Evolutionary conservation across 2,329 filamentous ascomycete species (phyloP).

Genomic region (Cercospora sp.): DNA sequence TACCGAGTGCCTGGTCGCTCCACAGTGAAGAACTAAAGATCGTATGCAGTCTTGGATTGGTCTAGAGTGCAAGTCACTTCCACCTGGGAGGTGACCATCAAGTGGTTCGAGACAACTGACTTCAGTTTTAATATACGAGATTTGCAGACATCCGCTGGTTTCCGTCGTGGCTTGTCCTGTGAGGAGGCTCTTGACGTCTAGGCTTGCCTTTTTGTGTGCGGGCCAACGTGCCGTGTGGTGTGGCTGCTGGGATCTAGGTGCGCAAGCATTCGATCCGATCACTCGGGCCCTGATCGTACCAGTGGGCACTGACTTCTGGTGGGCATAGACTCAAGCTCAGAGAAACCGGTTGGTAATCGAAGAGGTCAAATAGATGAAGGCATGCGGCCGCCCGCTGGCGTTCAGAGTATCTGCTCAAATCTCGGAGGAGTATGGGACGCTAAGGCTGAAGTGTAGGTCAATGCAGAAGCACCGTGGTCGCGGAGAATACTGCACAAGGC

Average conservation of each 20-base stretch:
- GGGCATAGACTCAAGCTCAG: not conserved
- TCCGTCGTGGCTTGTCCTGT: not conserved
- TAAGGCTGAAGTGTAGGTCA: not conserved
- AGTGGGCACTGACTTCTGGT: not conserved
- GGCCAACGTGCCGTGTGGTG: not conserved
- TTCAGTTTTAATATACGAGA: not conserved
- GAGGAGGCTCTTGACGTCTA: not conserved
- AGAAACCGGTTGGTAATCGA: not conserved
- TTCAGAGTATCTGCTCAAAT: conserved; percentile 5
- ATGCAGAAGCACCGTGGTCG: not conserved
- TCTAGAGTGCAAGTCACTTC: not conserved
- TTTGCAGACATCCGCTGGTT: conserved; percentile 5
- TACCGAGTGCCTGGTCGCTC: not conserved
- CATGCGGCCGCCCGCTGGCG: conserved; percentile 11
- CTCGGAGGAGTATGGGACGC: not conserved
- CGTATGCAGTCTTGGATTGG: not conserved
- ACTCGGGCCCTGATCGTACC: not conserved
- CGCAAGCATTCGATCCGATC: not conserved
- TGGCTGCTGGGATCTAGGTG: not conserved
- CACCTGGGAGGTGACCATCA: not conserved
- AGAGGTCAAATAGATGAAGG: conserved; percentile 13
- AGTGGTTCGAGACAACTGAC: not conserved
- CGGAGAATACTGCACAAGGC: conserved; percentile 10
- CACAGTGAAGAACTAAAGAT: not conserved
- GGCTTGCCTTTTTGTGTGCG: not conserved